Conservation (phyloP, 768 basidiomycete genomes). For the Grammothele lineata region DNA sequence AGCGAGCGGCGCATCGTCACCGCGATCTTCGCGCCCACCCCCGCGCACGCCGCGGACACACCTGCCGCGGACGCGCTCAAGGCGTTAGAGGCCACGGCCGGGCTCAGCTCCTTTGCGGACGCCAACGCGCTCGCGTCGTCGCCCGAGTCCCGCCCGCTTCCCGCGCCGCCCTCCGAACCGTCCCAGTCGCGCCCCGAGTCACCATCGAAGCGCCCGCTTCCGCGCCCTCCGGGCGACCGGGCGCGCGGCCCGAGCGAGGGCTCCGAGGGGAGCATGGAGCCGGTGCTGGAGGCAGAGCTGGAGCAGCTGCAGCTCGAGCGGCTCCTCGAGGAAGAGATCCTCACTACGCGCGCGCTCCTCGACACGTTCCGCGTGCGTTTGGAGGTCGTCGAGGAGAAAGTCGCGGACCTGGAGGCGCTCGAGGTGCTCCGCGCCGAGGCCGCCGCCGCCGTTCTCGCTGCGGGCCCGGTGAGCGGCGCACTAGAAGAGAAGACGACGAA, state of each 20-base stretch:
- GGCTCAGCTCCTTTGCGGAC: not conserved
- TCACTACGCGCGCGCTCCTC: slow-evolving; percentile 22
- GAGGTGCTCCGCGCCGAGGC: not conserved
- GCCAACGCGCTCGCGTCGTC: not conserved
- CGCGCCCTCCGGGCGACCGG: too few relatives aligned
- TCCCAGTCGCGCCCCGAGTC: not conserved
- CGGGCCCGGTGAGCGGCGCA: not conserved
- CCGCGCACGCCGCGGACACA: not conserved
- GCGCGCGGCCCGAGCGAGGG: not conserved
- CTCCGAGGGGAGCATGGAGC: not conserved
- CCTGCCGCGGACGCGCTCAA: not conserved
- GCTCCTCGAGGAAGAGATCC: slow-evolving; percentile 21
- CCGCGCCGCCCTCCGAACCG: not conserved
- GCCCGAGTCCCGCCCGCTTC: not conserved
- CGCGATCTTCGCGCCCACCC: slow-evolving; percentile 26
- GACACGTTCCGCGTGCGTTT: slow-evolving; percentile 27
- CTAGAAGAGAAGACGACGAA: not conserved
- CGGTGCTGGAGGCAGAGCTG: not conserved
- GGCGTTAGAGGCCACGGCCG: not conserved
- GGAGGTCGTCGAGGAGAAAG: slow-evolving; percentile 26
- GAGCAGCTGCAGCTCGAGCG: slow-evolving; percentile 9
- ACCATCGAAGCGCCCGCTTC: not conserved
- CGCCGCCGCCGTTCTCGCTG: not conserved
- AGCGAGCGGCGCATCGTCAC: slow-evolving; percentile 27
- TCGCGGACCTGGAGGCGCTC: slow-evolving; percentile 24